These are phyloP conservation scores for Fusarium palustre DNA, from an alignment of 2,329 filamentous ascomycete genomes.

Conservation along the genomic window DNA sequence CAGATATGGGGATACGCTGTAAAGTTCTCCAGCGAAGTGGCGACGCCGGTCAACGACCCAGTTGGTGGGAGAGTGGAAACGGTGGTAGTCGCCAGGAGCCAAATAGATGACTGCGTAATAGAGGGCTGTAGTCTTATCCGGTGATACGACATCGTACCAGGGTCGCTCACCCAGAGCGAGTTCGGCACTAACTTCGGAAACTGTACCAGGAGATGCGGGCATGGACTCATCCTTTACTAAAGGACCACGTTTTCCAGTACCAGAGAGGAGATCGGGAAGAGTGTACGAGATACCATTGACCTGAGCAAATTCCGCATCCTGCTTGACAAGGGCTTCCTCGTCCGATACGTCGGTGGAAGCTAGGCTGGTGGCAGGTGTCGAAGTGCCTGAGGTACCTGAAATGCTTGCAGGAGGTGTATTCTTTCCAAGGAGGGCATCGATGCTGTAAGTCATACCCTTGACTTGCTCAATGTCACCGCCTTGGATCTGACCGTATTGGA, in stretches of 20 bases:
- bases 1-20: constrained; percentile 93
- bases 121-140: constrained; percentile 75
- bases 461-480: constrained; percentile 97
- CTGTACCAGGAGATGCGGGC: constrained; percentile 70
- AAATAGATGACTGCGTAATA: constrained; percentile 98
- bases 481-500: constrained; percentile 93
- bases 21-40: constrained; percentile 98
- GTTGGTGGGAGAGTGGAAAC: constrained; percentile 93
- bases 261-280: constrained; percentile 86
- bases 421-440: constrained; percentile 89
- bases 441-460: constrained; percentile 97
- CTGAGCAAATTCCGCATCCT: constrained; percentile 91
- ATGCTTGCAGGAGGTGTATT: constrained; percentile 68
- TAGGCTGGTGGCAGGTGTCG: constrained; percentile 42
- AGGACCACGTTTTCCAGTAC: constrained; percentile 62
- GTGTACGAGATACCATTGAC: constrained; percentile 98
- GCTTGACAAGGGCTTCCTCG: constrained; percentile 75
- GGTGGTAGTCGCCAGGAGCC: constrained; percentile 96
- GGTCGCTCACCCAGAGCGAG: constrained; percentile 77
- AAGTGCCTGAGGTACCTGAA: constrained; percentile 53
- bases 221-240: constrained; percentile 80
- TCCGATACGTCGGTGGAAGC: constrained; percentile 53
- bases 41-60: constrained; percentile 96
- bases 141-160: constrained; percentile 76
- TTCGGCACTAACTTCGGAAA: constrained; percentile 85